phyloP scores from a whole-genome alignment of 495 filamentous ascomycete genomes.

The Aspergillus egyptiacus region DNA sequence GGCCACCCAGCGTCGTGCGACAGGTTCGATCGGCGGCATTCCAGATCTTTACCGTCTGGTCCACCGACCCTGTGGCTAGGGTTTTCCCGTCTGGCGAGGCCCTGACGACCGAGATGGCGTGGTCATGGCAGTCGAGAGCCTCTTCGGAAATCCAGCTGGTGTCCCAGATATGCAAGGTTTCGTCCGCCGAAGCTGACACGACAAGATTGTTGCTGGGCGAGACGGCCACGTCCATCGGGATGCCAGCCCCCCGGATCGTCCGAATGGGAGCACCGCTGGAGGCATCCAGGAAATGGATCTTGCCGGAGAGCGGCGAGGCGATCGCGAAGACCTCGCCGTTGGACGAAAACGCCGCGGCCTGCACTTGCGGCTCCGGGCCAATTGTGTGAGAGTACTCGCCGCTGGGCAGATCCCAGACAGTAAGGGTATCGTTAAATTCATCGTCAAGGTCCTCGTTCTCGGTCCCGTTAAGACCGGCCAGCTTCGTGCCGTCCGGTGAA shows the following conservation, averaged over 20 bases:
- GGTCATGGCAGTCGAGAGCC: background rate
- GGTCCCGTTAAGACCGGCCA: too few species aligned
- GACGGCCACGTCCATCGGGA: too few species aligned
- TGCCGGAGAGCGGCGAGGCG: too few species aligned
- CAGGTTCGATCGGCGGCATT: background rate
- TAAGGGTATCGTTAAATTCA: background rate
- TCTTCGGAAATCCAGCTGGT: background rate
- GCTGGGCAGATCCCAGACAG: background rate
- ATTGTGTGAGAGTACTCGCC: background rate
- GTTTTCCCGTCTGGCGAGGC: background rate
- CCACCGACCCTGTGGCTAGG: background rate
- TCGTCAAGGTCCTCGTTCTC: too few species aligned
- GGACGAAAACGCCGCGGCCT: background rate
- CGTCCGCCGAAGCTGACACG: too few species aligned
- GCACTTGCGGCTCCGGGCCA: background rate
- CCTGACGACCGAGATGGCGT: background rate
- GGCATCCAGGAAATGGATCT: background rate
- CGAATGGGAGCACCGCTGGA: background rate
- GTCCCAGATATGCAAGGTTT: background rate
- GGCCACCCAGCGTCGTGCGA: constrained; percentile 17
- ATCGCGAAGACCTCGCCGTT: too few species aligned
- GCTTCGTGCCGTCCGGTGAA: too few species aligned
- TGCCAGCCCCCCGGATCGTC: too few species aligned
- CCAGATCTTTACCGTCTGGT: constrained; percentile 1
- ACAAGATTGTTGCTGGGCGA: too few species aligned